Conservation (phyloP, 2,329 filamentous ascomycete species). For the Dactylellina leptospora region DNA sequence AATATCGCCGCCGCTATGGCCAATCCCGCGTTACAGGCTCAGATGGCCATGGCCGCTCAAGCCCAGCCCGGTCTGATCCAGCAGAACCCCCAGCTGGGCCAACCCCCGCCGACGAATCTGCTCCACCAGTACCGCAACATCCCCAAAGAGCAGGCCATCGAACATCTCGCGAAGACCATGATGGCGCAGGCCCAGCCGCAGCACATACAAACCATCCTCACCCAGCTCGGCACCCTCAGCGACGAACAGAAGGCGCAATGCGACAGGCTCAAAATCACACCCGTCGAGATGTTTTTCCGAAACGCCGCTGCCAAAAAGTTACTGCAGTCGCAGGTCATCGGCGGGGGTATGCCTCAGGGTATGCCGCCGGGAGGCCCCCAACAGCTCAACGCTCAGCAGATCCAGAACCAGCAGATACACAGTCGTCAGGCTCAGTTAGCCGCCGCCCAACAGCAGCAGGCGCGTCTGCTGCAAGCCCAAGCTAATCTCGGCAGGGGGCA, state of each 20-base stretch:
- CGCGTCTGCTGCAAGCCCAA: constrained; percentile 22
- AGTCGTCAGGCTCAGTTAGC: constrained; percentile 24
- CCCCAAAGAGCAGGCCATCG: constrained; percentile 43
- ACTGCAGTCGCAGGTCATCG: constrained; percentile 11
- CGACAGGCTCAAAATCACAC: constrained; percentile 33
- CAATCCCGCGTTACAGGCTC: constrained; percentile 29
- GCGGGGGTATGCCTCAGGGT: not conserved
- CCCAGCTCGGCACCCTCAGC: constrained; percentile 25
- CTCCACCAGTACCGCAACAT: constrained; percentile 36
- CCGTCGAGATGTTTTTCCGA: constrained; percentile 47
- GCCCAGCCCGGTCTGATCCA: constrained; percentile 30
- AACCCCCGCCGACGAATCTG: constrained; percentile 12
- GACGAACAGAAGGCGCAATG: constrained; percentile 45
- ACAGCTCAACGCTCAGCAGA: constrained; percentile 34
- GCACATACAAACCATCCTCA: constrained; percentile 34
- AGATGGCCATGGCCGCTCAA: constrained; percentile 46
- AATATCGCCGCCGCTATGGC: constrained; percentile 36
- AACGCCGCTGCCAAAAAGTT: constrained; percentile 46
- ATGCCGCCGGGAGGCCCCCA: not conserved
- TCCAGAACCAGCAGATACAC: constrained; percentile 36
- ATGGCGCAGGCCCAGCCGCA: constrained; percentile 42
- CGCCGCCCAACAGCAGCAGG: constrained; percentile 27
- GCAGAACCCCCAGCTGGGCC: constrained; percentile 2
- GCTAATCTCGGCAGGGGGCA: constrained; percentile 42
- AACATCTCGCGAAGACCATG: constrained; percentile 35